These are phyloP conservation scores for Colletotrichum tamarilloi DNA, from an alignment of 2,329 filamentous ascomycete species.

Conservation along the genomic window DNA sequence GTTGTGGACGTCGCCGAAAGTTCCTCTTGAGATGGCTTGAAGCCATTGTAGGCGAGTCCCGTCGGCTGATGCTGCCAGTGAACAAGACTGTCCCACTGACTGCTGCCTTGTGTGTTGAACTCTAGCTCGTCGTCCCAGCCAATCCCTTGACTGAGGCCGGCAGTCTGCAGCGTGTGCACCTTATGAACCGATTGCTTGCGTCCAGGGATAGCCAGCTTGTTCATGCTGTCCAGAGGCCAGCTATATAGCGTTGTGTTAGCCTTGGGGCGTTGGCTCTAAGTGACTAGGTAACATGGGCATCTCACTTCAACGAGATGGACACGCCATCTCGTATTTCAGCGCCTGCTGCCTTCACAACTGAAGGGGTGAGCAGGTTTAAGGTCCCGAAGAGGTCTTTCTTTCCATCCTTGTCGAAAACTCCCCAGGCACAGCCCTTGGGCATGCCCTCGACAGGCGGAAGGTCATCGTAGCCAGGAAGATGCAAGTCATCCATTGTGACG, in stretches of 20 bases:
- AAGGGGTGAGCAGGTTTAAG: conserved; percentile 62
- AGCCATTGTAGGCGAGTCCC: conserved; percentile 62
- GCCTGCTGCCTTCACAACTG: conserved; percentile 53
- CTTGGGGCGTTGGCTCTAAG: too few relatives aligned
- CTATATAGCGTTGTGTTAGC: conserved; percentile 37
- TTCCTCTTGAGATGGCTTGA: conserved; percentile 48
- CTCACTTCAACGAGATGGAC: conserved; percentile 64
- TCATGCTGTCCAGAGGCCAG: conserved; percentile 56
- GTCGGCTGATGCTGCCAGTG: conserved; percentile 58
- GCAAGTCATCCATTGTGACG: neutral
- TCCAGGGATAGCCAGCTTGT: conserved; percentile 46
- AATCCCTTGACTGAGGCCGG: conserved; percentile 40
- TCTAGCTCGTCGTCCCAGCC: conserved; percentile 62
- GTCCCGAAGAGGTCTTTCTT: conserved; percentile 62
- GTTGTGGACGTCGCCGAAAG: conserved; percentile 44
- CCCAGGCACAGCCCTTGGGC: conserved; percentile 63
- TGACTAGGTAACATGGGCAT: neutral
- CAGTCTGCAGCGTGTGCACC: conserved; percentile 46
- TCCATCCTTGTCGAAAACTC: conserved; percentile 61
- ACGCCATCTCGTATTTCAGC: conserved; percentile 58
- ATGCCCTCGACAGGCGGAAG: conserved; percentile 55
- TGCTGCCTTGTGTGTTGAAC: conserved; percentile 67
- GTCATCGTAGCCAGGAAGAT: conserved; percentile 57
- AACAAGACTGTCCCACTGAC: conserved; percentile 67
- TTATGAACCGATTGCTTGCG: conserved; percentile 50